Conservation (phyloP, 2,329 filamentous ascomycete genomes). For the Zelopaecilomyces penicillatus region DNA sequence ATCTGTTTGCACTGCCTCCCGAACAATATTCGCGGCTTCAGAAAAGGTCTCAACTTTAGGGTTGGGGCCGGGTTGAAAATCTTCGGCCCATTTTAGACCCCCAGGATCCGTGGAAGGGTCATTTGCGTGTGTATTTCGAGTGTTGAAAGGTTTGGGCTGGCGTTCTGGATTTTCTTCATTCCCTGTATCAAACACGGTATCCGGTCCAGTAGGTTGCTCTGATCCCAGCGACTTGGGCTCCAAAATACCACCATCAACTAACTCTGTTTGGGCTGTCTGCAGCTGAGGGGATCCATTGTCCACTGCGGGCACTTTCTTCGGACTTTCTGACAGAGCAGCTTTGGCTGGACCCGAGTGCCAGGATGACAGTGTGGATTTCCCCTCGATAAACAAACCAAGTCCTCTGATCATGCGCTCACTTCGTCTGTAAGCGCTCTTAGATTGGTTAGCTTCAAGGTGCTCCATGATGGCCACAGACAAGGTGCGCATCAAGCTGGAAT, state of each 20-base stretch:
- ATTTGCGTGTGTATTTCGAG: too few species aligned
- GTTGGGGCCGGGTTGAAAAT: conserved; percentile 4
- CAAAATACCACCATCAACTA: too few species aligned
- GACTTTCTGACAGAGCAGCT: conserved; percentile 4
- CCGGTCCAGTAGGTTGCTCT: too few species aligned
- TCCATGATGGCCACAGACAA: conserved; percentile 20
- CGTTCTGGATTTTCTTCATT: too few species aligned
- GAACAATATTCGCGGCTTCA: conserved; percentile 34
- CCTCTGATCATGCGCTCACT: conserved; percentile 26
- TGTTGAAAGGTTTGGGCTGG: too few species aligned
- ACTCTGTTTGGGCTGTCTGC: too few species aligned
- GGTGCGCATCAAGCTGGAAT: conserved; percentile 13
- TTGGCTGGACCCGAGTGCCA: conserved; percentile 4
- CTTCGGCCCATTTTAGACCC: conserved; percentile 7
- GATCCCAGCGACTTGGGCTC: too few species aligned
- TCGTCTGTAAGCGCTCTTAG: conserved; percentile 14
- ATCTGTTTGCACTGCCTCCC: conserved; percentile 32
- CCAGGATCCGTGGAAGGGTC: too few species aligned
- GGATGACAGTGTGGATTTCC: conserved; percentile 5
- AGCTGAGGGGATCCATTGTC: too few species aligned
- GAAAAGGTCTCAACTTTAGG: conserved; percentile 8
- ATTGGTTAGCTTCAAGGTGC: conserved; percentile 20
- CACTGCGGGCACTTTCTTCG: background rate
- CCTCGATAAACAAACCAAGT: conserved; percentile 21
- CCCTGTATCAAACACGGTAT: too few species aligned